Evolutionary conservation across 2,329 filamentous ascomycete species (phyloP).

Genomic region (Arthrobotrys pseudoclavata): DNA sequence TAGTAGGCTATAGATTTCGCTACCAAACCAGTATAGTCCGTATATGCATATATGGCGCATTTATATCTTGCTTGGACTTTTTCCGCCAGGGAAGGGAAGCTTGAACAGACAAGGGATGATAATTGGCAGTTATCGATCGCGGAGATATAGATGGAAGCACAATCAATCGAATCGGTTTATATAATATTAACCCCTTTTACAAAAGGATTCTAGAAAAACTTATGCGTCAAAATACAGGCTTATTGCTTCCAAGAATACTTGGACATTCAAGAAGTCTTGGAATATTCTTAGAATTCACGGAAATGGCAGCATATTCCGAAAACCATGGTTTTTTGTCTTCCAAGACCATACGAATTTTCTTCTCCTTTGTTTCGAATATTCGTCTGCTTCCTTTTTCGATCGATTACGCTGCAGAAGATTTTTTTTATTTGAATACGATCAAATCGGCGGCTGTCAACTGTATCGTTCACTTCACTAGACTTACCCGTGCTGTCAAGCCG

Average conservation of each 20-base stretch:
- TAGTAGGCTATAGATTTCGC: neutral
- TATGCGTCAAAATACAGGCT: neutral
- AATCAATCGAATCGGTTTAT: constrained; percentile 1
- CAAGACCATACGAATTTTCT: neutral
- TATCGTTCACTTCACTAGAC: neutral
- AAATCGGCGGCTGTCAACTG: neutral
- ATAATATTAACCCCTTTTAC: neutral
- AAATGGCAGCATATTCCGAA: neutral
- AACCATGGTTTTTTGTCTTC: neutral
- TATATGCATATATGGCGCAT: neutral
- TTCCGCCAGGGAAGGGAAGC: neutral
- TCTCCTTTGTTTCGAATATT: neutral
- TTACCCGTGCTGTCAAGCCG: neutral
- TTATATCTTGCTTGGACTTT: neutral
- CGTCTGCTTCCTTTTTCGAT: neutral
- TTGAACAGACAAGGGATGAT: neutral
- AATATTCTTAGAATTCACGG: constrained; percentile 4
- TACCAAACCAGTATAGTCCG: neutral
- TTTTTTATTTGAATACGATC: neutral
- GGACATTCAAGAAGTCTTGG: constrained; percentile 3
- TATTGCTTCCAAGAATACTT: neutral
- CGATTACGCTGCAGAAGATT: neutral
- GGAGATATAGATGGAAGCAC: neutral
- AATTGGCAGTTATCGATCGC: neutral
- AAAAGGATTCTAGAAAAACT: neutral